These are phyloP conservation scores for Oryza rufipogon DNA, from an alignment of 176 grass and related monocot species.

Conservation along the genomic window DNA sequence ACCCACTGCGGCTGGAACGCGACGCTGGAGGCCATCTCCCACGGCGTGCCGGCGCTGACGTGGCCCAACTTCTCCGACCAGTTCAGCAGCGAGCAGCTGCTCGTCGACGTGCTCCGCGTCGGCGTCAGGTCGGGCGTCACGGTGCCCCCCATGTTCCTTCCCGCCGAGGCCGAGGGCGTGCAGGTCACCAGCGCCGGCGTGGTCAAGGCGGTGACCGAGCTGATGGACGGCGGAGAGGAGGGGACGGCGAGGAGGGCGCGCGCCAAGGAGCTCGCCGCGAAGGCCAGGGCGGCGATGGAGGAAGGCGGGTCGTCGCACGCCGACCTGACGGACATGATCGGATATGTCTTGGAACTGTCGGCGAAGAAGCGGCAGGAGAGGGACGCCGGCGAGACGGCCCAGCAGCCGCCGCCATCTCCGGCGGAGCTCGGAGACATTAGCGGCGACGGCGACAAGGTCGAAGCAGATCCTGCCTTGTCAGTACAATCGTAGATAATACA, in stretches of 20 bases:
- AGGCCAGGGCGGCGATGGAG: conserved; percentile 11
- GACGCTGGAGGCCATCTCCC: conserved; percentile 32
- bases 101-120: conserved; percentile 47
- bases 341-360: neutral
- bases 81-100: conserved; percentile 48
- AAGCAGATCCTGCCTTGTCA: conserved; percentile 10
- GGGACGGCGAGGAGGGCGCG: conserved; percentile 14
- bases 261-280: neutral
- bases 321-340: conserved; percentile 21
- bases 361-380: neutral
- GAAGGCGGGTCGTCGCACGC: conserved; percentile 39
- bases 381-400: neutral
- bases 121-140: conserved; percentile 40
- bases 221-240: conserved; percentile 40
- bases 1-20: conserved; percentile 50
- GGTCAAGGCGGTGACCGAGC: conserved; percentile 3
- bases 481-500: conserved; percentile 4
- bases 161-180: neutral
- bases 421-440: neutral
- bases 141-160: neutral
- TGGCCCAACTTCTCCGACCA: conserved; percentile 52
- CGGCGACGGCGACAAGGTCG: neutral
- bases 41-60: conserved; percentile 44
- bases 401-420: neutral
- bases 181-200: conserved; percentile 27